A percentile compares a stretch with the other conserved stretches of the same genome.
phyloP scores from a whole-genome alignment of 2,329 filamentous ascomycete species.

The Neonectria ditissima region DNA sequence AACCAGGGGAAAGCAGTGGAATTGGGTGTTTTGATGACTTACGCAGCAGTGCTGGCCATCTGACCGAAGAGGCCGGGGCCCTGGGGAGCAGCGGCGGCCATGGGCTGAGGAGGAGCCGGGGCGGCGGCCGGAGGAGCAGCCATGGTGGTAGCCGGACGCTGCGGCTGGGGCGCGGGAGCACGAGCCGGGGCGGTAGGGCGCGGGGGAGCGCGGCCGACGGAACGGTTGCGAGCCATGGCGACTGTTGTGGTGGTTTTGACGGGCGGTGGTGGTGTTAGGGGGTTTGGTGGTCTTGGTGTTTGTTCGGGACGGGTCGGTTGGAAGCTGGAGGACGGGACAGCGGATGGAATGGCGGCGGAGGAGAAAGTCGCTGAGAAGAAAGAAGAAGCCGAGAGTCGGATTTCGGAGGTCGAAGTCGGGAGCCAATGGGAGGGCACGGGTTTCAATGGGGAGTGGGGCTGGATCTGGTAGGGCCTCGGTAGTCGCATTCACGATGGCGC shows the following conservation, averaged over 20 bases:
- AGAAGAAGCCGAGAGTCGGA: constrained; percentile 37
- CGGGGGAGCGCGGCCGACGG: constrained; percentile 72
- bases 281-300: constrained; percentile 22
- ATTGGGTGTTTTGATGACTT: constrained; percentile 59
- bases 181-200: constrained; percentile 74
- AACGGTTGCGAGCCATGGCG: constrained; percentile 81
- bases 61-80: constrained; percentile 92
- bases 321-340: constrained; percentile 38
- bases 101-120: constrained; percentile 45
- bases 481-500: constrained; percentile 16
- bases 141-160: constrained; percentile 77
- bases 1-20: neutral
- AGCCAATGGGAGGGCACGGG: constrained; percentile 47
- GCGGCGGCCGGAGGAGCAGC: constrained; percentile 65
- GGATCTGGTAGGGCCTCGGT: constrained; percentile 37
- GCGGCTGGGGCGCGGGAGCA: constrained; percentile 70
- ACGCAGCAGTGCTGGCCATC: constrained; percentile 98
- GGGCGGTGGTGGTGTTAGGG: constrained; percentile 34
- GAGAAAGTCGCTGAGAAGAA: constrained; percentile 23
- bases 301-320: constrained; percentile 23
- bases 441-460: constrained; percentile 37
- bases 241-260: constrained; percentile 44
- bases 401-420: constrained; percentile 32
- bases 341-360: constrained; percentile 9
- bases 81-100: constrained; percentile 55